Percentiles rank a stretch among this genome's conserved stretches.
Evolutionary conservation across 2,329 filamentous ascomycete genomes (phyloP).

Genomic region (Cercospora zeae-maydis): DNA sequence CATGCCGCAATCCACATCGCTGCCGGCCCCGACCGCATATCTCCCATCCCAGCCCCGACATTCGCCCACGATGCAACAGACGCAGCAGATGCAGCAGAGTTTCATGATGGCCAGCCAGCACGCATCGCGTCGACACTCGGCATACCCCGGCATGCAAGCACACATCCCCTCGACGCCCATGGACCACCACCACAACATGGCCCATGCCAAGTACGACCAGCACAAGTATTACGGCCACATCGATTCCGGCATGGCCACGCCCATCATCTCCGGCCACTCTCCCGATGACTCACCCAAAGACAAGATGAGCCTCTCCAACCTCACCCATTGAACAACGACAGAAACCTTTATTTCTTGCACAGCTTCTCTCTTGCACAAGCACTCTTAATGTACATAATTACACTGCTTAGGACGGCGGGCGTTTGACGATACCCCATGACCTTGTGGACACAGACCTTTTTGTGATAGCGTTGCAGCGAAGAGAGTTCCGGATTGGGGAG

Average conservation of each 20-base stretch:
- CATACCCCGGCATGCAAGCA: conserved; percentile 20
- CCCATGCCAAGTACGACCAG: conserved; percentile 22
- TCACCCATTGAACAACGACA: conserved; percentile 30
- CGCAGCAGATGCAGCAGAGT: conserved; percentile 28
- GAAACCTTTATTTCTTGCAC: conserved; percentile 12
- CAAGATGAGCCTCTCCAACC: conserved; percentile 40
- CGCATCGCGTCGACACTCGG: conserved; percentile 24
- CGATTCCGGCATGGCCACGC: conserved; percentile 32
- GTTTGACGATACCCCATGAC: conserved; percentile 16
- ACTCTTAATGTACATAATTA: conserved; percentile 3
- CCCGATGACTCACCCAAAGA: conserved; percentile 38
- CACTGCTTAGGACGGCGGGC: conserved; percentile 5
- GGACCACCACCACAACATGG: conserved; percentile 10
- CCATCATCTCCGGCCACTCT: conserved; percentile 26
- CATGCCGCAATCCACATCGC: conserved; percentile 30
- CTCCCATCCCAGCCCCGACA: conserved; percentile 29
- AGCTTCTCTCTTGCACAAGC: conserved; percentile 12
- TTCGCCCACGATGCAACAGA: conserved; percentile 25
- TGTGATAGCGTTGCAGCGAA: conserved; percentile 18
- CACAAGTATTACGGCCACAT: conserved; percentile 22
- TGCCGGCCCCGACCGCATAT: conserved; percentile 26
- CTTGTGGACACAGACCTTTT: conserved; percentile 1
- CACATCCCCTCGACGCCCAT: conserved; percentile 22
- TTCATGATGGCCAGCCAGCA: conserved; percentile 6
- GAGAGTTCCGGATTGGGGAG: neutral